Conservation (phyloP, 2,329 filamentous ascomycete species). For the Verticillium isaacii region DNA sequence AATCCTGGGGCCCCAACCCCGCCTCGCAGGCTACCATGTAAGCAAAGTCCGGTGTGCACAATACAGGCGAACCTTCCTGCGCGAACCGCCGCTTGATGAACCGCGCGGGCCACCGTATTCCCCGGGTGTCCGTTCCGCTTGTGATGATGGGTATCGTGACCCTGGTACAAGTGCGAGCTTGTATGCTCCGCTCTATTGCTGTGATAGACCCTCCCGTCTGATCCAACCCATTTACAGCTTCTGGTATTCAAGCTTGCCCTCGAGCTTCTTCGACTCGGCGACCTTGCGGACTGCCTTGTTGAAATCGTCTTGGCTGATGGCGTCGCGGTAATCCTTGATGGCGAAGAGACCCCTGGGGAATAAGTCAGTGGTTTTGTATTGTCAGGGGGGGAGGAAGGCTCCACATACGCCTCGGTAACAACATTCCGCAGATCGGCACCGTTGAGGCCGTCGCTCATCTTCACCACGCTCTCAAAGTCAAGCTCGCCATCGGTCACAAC, state of each 20-base stretch:
- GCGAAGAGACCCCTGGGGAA: conserved; percentile 76
- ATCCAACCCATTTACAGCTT: conserved; percentile 61
- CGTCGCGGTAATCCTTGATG: conserved; percentile 96
- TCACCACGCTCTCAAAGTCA: conserved; percentile 98
- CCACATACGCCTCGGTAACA: conserved; percentile 90
- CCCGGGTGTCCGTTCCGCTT: background rate
- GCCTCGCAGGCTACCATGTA: background rate
- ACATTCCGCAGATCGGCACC: conserved; percentile 97
- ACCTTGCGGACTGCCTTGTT: conserved; percentile 99
- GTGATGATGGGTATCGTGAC: background rate
- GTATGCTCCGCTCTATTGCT: background rate
- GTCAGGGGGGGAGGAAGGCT: background rate
- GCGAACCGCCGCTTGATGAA: background rate
- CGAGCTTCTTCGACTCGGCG: conserved; percentile 94
- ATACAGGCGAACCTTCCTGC: background rate
- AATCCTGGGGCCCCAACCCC: background rate
- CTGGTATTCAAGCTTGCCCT: conserved; percentile 97
- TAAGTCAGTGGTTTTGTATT: conserved; percentile 2
- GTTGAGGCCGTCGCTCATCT: conserved; percentile 99
- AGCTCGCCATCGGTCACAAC: conserved; percentile 92
- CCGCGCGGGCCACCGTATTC: background rate
- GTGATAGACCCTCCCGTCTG: background rate
- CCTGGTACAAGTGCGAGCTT: background rate
- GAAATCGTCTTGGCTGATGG: conserved; percentile 97
- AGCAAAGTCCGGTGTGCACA: background rate